These are phyloP conservation scores for Mollisiaceae sp. DNA, from an alignment of 2,329 filamentous ascomycete genomes.

Conservation along the genomic window DNA sequence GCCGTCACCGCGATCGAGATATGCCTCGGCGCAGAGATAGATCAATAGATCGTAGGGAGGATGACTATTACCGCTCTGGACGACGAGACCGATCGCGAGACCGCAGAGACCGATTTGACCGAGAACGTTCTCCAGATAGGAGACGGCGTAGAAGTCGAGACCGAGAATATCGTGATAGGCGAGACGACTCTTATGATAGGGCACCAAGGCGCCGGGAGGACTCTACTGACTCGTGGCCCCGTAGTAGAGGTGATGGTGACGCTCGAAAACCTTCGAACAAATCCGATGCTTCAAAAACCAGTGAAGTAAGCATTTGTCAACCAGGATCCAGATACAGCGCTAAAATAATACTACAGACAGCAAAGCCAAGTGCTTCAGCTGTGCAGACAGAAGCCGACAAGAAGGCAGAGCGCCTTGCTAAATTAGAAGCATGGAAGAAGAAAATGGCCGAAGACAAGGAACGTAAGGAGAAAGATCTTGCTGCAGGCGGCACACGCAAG, in stretches of 20 bases:
- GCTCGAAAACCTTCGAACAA: constrained; percentile 58
- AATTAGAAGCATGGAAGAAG: constrained; percentile 90
- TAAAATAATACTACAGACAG: constrained; percentile 49
- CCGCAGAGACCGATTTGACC: constrained; percentile 62
- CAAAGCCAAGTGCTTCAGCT: constrained; percentile 57
- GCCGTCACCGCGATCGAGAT: constrained; percentile 64
- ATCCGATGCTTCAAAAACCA: constrained; percentile 53
- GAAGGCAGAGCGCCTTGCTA: constrained; percentile 80
- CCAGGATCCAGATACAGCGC: neutral
- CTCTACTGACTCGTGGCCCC: constrained; percentile 72
- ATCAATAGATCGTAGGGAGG: constrained; percentile 70
- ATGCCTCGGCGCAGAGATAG: constrained; percentile 70
- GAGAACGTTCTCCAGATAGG: constrained; percentile 62
- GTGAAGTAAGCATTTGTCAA: constrained; percentile 58
- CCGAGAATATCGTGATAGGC: constrained; percentile 69
- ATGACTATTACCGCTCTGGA: constrained; percentile 65
- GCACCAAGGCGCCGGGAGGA: constrained; percentile 67
- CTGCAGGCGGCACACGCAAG: constrained; percentile 67
- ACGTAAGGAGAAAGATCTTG: constrained; percentile 72
- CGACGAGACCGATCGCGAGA: constrained; percentile 69
- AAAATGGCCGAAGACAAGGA: constrained; percentile 78
- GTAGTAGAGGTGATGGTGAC: constrained; percentile 69
- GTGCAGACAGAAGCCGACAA: constrained; percentile 72
- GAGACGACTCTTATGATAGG: constrained; percentile 75
- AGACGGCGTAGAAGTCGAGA: constrained; percentile 69